Percentiles rank a stretch among this genome's conserved stretches.
Conservation (phyloP, 306 rosid genomes). For the Nissolia schottii region DNA sequence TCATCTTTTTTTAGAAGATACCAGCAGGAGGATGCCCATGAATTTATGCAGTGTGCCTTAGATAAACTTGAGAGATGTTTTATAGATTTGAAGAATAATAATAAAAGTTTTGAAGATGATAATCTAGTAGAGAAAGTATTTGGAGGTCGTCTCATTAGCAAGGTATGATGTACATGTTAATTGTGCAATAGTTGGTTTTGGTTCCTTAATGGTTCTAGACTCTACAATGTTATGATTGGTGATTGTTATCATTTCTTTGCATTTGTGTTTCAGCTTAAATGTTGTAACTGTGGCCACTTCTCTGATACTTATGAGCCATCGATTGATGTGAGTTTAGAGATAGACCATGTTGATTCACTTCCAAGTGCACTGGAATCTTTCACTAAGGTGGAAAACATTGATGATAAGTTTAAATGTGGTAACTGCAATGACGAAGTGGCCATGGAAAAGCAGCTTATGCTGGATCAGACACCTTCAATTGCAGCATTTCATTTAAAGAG, state of each 20-base stretch:
- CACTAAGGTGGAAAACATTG: constrained; percentile 73
- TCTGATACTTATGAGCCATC: constrained; percentile 75
- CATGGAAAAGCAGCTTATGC: constrained; percentile 68
- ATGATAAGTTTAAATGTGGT: constrained; percentile 62
- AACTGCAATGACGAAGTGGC: constrained; percentile 66
- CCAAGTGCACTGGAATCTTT: constrained; percentile 69
- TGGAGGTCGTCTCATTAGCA: constrained; percentile 81
- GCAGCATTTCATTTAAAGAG: constrained; percentile 81
- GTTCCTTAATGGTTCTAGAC: neutral
- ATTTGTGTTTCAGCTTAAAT: constrained; percentile 59
- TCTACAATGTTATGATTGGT: neutral
- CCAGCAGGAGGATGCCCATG: constrained; percentile 96
- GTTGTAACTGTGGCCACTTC: constrained; percentile 63
- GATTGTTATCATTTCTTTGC: neutral
- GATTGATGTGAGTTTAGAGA: constrained; percentile 84
- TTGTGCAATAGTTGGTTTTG: neutral
- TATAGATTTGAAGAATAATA: constrained; percentile 27
- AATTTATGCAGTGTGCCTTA: constrained; percentile 77
- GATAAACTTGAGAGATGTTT: constrained; percentile 67
- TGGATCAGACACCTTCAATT: constrained; percentile 66
- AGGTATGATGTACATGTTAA: constrained; percentile 34
- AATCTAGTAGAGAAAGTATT: constrained; percentile 65
- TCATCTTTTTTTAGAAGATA: constrained; percentile 57
- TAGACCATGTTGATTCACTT: constrained; percentile 61
- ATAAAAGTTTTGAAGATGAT: constrained; percentile 21